These are phyloP conservation scores for Saccharomycopsis synnaedendra DNA, from an alignment of 805 yeast genomes.

Conservation along the genomic window DNA sequence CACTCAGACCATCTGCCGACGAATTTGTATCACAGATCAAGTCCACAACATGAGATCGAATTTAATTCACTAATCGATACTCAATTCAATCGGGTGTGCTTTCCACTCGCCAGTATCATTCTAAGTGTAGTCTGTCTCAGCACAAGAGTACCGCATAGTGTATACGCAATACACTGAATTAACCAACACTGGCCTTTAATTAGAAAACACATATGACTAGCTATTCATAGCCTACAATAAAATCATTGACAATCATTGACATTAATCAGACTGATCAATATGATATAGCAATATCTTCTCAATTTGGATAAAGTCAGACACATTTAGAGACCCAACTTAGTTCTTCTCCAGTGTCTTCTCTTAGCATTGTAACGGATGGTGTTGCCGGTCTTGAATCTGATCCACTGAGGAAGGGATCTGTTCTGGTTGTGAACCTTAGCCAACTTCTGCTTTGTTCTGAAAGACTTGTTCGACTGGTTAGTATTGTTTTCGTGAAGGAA, in stretches of 20 bases:
- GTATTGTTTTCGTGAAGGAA: not conserved
- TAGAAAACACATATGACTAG: too few species aligned
- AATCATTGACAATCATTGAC: not conserved
- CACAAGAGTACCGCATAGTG: too few species aligned
- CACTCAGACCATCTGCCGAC: too few species aligned
- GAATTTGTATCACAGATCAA: too few species aligned
- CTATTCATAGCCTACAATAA: too few species aligned
- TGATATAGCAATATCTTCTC: slow-evolving; percentile 3
- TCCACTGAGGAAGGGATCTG: slow-evolving; percentile 99
- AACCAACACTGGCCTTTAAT: too few species aligned
- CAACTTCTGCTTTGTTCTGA: slow-evolving; percentile 95
- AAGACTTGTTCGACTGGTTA: slow-evolving; percentile 79
- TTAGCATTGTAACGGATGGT: slow-evolving; percentile 97
- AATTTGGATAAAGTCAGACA: not conserved
- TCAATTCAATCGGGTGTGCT: too few species aligned
- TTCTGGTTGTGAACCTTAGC: slow-evolving; percentile 98
- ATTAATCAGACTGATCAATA: slow-evolving; percentile 1
- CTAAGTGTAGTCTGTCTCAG: too few species aligned
- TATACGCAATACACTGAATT: too few species aligned
- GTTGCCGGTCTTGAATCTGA: slow-evolving; percentile 97
- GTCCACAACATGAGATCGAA: too few species aligned
- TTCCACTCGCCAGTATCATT: too few species aligned
- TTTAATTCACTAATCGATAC: too few species aligned
- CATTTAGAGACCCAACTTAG: slow-evolving; percentile 87
- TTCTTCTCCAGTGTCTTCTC: slow-evolving; percentile 99